These are phyloP conservation scores for Poa pratensis DNA, from an alignment of 176 grass and related monocot species.

Conservation along the genomic window DNA sequence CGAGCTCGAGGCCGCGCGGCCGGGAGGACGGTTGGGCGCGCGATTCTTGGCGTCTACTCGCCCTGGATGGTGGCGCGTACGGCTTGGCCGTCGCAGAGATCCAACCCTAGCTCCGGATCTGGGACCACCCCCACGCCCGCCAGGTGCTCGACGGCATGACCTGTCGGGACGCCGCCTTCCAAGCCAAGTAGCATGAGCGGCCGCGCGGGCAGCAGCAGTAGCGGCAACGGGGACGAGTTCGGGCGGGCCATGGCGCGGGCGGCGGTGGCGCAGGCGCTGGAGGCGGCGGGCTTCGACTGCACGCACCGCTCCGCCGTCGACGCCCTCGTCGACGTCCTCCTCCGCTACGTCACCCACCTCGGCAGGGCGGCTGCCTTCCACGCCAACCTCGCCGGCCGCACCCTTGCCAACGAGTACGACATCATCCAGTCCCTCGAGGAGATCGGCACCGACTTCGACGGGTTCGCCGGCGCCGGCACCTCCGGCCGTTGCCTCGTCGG, in stretches of 20 bases:
- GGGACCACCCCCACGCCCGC: constrained; percentile 45
- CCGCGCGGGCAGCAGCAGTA: neutral
- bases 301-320: constrained; percentile 67
- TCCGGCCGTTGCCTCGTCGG: constrained; percentile 57
- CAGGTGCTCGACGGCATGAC: constrained; percentile 52
- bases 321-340: constrained; percentile 62
- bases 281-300: constrained; percentile 68
- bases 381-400: constrained; percentile 71
- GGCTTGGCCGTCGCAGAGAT: constrained; percentile 27
- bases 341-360: constrained; percentile 73
- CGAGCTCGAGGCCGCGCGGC: neutral
- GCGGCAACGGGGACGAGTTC: constrained; percentile 60
- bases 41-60: constrained; percentile 16
- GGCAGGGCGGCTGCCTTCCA: constrained; percentile 69
- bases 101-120: constrained; percentile 72
- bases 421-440: constrained; percentile 81
- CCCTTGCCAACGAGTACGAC: constrained; percentile 73
- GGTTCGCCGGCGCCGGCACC: constrained; percentile 64
- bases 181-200: constrained; percentile 40
- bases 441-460: constrained; percentile 53
- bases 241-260: constrained; percentile 67
- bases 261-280: constrained; percentile 68
- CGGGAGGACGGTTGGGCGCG: constrained; percentile 1
- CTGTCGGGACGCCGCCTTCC: no score
- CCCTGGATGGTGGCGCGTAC: constrained; percentile 24